Percentiles rank a stretch among this genome's conserved stretches.
Conservation (phyloP, 1,284 basidiomycete genomes). For the Austropuccinia psidii region DNA sequence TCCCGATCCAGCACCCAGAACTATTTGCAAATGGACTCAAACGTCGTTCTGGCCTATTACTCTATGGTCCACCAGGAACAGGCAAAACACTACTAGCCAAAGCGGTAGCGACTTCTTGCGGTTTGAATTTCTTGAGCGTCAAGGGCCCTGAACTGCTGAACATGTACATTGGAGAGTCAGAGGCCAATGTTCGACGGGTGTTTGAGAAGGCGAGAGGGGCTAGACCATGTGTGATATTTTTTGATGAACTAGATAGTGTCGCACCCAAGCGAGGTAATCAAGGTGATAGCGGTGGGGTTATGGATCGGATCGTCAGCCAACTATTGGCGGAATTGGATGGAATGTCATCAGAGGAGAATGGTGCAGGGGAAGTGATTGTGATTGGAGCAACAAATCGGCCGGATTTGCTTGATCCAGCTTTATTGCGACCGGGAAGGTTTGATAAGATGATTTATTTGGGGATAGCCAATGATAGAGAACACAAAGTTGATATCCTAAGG, state of each 20-base stretch:
- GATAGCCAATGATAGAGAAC: constrained; percentile 77
- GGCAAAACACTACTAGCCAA: constrained; percentile 52
- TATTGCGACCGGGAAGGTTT: constrained; percentile 62
- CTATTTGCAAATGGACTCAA: constrained; percentile 88
- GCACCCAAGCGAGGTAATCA: constrained; percentile 52
- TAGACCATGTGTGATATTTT: constrained; percentile 52
- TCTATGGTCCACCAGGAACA: constrained; percentile 51
- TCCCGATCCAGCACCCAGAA: constrained; percentile 89
- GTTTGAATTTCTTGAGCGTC: constrained; percentile 52
- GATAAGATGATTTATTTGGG: constrained; percentile 95
- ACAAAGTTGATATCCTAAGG: constrained; percentile 77
- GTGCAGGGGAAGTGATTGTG: constrained; percentile 50
- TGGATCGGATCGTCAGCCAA: constrained; percentile 51
- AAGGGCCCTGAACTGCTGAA: constrained; percentile 52
- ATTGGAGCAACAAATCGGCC: constrained; percentile 52
- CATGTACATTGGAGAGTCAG: constrained; percentile 52
- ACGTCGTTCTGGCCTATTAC: constrained; percentile 72
- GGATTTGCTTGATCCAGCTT: constrained; percentile 50
- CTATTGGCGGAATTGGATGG: constrained; percentile 51
- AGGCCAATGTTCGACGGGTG: constrained; percentile 51
- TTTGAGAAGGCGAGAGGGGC: constrained; percentile 51
- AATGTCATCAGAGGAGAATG: constrained; percentile 46
- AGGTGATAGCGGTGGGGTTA: constrained; percentile 52
- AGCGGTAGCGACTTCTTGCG: constrained; percentile 51
- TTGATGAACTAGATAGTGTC: constrained; percentile 52